phyloP scores from a whole-genome alignment of 78 protist species.

The Cavenderia fasciculata region DNA sequence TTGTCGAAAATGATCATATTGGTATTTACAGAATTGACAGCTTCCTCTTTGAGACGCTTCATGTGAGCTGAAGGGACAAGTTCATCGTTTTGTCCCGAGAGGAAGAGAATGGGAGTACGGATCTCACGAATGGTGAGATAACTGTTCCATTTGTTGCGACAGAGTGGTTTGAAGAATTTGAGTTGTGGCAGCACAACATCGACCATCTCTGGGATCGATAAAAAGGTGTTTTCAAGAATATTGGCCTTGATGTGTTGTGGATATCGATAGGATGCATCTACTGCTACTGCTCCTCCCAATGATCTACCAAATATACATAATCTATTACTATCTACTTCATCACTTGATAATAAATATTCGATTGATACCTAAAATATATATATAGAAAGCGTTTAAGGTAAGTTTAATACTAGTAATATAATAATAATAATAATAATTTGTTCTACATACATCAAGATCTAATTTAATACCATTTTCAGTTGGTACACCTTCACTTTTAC shows the following conservation, averaged over 20 bases:
- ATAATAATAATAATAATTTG: no score
- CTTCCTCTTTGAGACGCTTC: slow-evolving; percentile 13
- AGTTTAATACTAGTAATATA: no score
- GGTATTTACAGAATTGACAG: not conserved
- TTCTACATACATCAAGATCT: slow-evolving; percentile 52
- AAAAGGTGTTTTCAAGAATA: slow-evolving; percentile 64
- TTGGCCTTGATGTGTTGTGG: slow-evolving; percentile 58
- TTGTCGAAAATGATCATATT: slow-evolving; percentile 37
- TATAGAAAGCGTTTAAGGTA: no score
- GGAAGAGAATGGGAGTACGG: slow-evolving; percentile 22
- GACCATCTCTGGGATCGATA: slow-evolving; percentile 74
- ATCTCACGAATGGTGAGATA: not conserved
- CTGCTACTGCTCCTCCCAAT: slow-evolving; percentile 68
- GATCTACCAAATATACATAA: slow-evolving; percentile 60
- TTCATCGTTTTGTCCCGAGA: slow-evolving; percentile 59
- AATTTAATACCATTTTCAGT: slow-evolving; percentile 49
- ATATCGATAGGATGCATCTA: slow-evolving; percentile 44
- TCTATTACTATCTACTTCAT: slow-evolving; percentile 9
- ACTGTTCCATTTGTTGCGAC: slow-evolving; percentile 32
- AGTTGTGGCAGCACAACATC: slow-evolving; percentile 61
- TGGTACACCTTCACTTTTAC: slow-evolving; percentile 58
- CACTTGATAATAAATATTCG: slow-evolving; percentile 23
- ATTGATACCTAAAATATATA: not conserved
- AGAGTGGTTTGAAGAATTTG: slow-evolving; percentile 40
- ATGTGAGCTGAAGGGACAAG: slow-evolving; percentile 57